These are phyloP conservation scores for Pseudogymnoascus sp. DNA, from an alignment of 2,329 filamentous ascomycete species.

Conservation along the genomic window DNA sequence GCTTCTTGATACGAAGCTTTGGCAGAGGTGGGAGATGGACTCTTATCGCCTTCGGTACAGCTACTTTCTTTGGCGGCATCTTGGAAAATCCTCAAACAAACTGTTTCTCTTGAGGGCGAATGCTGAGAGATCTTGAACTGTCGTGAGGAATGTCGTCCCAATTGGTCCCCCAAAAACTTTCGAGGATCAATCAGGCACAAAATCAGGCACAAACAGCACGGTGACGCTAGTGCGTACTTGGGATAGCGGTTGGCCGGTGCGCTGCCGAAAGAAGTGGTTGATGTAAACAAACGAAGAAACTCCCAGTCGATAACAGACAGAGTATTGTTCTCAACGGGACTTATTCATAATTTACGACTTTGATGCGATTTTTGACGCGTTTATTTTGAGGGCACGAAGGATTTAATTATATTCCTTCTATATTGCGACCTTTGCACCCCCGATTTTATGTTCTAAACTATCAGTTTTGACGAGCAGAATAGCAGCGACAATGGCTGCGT, in stretches of 20 bases:
- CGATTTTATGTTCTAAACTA: slow-evolving; percentile 7
- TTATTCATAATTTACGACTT: not conserved
- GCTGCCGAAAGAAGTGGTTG: slow-evolving; percentile 2
- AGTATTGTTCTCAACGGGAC: not conserved
- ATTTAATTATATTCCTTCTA: slow-evolving; percentile 2
- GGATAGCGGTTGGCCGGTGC: slow-evolving; percentile 9
- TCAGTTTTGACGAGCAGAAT: not conserved
- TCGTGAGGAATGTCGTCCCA: not conserved
- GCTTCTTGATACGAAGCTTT: slow-evolving; percentile 55
- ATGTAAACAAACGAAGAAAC: slow-evolving; percentile 8
- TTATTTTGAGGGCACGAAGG: slow-evolving; percentile 2
- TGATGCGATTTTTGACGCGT: slow-evolving; percentile 1
- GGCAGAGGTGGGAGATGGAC: slow-evolving; percentile 46
- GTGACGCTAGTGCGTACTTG: slow-evolving; percentile 14
- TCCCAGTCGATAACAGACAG: not conserved
- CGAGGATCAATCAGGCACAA: not conserved
- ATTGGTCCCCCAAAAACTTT: slow-evolving; percentile 16
- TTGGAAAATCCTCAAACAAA: not conserved
- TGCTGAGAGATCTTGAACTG: not conserved
- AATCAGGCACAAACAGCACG: not conserved
- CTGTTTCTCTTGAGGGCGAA: not conserved
- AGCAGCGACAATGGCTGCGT: slow-evolving; percentile 7
- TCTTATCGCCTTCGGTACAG: slow-evolving; percentile 23
- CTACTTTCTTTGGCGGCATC: slow-evolving; percentile 28
- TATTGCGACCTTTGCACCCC: not conserved